Evolutionary conservation across 2,329 filamentous ascomycete species (phyloP), one percentile per base, ranked within the genome.

Genomic region (Coniosporium tulheliwenetii): DNA sequence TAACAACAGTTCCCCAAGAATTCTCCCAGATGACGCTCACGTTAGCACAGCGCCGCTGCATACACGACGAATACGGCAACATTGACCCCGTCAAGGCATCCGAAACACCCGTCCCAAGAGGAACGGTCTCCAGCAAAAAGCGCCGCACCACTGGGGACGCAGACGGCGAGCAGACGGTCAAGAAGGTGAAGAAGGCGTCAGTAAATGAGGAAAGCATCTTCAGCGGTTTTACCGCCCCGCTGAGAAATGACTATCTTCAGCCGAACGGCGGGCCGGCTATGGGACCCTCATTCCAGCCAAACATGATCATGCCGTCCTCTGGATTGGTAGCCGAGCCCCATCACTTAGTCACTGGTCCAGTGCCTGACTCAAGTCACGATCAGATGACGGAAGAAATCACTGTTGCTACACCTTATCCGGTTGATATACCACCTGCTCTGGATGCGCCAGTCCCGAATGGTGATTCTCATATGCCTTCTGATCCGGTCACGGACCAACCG

Each of bases 81-180:
- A 67, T 79, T 19, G 76, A 80, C 53, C 75, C 75, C 2, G 57
- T 76, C 49, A 79, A 79, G 52, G 72, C 73, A 2, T 70, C 72
- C 39, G 75, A 79, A 51, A 64, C 69, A 16, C 72, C 74, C 2
- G 70, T 77, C 34, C 73, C 75, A 34, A 66, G 75, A 45, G 73
- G 70, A 10, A 69, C 69, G 30, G 62, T 60, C n/a, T 65, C 65
- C n/a, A 60, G 65, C 33, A 77, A 76, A 54, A 69, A 72, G 44
- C 65, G 70, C 31, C 58, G 64, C 34, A 54, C 58, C 5, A 62
- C 60, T 41, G 69, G 64, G 30, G 64, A 65, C 5, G 50, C 50
- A 12, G 40, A 36, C 13, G 34, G 36, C 13, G 40, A 40, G 9
- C 39, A 42, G 5, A 39, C 30, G 15, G 41, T 39, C 13, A 41